Conservation (phyloP, 2,329 filamentous ascomycete genomes). For the Calonectria pteridis region DNA sequence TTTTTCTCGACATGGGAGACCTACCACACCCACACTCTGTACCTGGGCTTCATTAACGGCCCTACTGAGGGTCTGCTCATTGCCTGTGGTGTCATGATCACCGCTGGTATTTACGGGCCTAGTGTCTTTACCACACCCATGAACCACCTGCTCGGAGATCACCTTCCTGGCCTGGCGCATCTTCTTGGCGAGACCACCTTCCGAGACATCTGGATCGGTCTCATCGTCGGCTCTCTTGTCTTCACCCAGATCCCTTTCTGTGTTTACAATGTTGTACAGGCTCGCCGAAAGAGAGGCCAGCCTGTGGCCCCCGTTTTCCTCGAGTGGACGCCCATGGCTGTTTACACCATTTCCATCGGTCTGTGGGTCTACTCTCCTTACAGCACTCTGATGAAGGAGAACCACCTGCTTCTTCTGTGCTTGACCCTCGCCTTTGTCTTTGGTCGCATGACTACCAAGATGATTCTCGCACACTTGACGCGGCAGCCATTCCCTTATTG, state of each 20-base stretch:
- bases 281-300: constrained; percentile 77
- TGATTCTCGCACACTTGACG: constrained; percentile 95
- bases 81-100: constrained; percentile 85
- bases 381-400: constrained; percentile 83
- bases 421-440: constrained; percentile 97
- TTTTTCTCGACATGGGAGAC: constrained; percentile 99
- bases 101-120: constrained; percentile 89
- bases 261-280: constrained; percentile 85
- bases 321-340: constrained; percentile 92
- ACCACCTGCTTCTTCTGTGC: constrained; percentile 93
- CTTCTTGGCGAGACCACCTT: constrained; percentile 80
- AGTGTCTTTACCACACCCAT: constrained; percentile 87
- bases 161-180: constrained; percentile 63
- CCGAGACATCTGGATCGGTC: constrained; percentile 87
- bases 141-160: constrained; percentile 72
- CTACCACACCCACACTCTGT: constrained; percentile 97
- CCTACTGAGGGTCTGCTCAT: constrained; percentile 96
- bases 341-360: constrained; percentile 80
- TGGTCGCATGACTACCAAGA: constrained; percentile 98
- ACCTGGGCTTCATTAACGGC: constrained; percentile 96
- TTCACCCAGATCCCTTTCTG: constrained; percentile 88
- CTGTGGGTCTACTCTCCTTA: constrained; percentile 93
- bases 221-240: constrained; percentile 75
- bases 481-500: constrained; percentile 96
- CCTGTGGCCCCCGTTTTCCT: constrained; percentile 87